Conservation (phyloP, 139 green algal species). For the Micractinium conductrix region DNA sequence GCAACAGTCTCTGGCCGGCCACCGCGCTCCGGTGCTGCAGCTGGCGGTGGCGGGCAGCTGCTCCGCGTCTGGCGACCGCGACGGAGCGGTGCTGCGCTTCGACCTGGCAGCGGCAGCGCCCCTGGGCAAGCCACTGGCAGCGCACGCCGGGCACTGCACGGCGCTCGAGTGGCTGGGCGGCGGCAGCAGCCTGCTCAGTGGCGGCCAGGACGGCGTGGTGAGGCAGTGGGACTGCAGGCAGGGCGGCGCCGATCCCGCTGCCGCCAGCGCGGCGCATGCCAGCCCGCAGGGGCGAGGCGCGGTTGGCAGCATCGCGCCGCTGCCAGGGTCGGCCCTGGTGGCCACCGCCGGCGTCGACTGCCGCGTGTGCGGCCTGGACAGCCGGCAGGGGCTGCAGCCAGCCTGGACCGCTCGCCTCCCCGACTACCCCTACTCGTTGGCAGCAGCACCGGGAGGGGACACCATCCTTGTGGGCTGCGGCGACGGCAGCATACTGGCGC, state of each 20-base stretch:
- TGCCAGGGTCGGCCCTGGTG: not conserved
- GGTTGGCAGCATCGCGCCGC: not conserved
- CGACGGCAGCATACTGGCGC: not conserved
- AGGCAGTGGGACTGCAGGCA: conserved; percentile 9
- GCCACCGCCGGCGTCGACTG: not conserved
- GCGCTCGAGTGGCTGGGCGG: conserved; percentile 61
- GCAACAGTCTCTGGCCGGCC: conserved; percentile 50
- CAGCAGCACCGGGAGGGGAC: too few species aligned
- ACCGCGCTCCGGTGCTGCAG: conserved; percentile 57
- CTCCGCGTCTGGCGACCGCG: conserved; percentile 65
- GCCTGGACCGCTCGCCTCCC: not conserved
- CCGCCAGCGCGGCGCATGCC: not conserved
- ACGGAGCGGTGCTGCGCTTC: conserved; percentile 67
- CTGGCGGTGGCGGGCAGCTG: conserved; percentile 10
- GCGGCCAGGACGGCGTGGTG: conserved; percentile 68
- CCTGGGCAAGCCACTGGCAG: conserved; percentile 51
- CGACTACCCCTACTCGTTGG: not conserved
- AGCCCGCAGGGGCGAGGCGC: not conserved
- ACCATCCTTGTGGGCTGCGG: conserved; percentile 4
- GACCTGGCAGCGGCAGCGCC: conserved; percentile 45
- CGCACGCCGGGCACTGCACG: conserved; percentile 77
- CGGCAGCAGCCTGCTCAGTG: conserved; percentile 40
- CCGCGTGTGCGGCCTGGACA: not conserved
- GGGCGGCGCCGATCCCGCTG: too few species aligned
- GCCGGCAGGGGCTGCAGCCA: not conserved